These are phyloP conservation scores for Coniferiporia sulphurascens DNA, from an alignment of 1,284 basidiomycete genomes.

Conservation along the genomic window DNA sequence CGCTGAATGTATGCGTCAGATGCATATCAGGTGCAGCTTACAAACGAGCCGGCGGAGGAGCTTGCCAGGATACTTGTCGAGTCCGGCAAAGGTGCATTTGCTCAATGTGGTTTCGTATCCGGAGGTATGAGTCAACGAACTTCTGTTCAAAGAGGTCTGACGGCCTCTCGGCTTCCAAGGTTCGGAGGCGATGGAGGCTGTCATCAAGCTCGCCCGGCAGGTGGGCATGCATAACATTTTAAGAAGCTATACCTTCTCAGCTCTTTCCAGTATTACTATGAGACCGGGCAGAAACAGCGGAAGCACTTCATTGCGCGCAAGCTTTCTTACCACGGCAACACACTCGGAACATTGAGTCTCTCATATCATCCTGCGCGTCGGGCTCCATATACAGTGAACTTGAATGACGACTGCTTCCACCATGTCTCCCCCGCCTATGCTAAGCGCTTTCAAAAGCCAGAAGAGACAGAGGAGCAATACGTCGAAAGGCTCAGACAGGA, in stretches of 20 bases:
- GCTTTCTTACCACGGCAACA: constrained; percentile 83
- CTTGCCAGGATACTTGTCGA: constrained; percentile 60
- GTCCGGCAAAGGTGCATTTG: constrained; percentile 68
- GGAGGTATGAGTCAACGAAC: constrained; percentile 46
- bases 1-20: constrained; percentile 38
- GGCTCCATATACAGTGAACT: constrained; percentile 58
- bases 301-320: constrained; percentile 76
- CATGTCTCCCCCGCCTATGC: constrained; percentile 86
- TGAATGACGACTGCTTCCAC: constrained; percentile 63
- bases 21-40: constrained; percentile 78
- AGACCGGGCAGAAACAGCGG: constrained; percentile 63
- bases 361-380: constrained; percentile 62
- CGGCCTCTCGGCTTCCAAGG: constrained; percentile 37
- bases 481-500: constrained; percentile 71
- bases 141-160: neutral
- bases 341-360: constrained; percentile 63
- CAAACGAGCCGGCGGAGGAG: constrained; percentile 72
- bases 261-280: constrained; percentile 54
- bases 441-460: constrained; percentile 61
- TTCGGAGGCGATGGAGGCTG: constrained; percentile 81
- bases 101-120: constrained; percentile 60
- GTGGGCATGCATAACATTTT: constrained; percentile 29
- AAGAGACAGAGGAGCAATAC: constrained; percentile 74
- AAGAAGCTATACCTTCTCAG: neutral
- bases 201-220: constrained; percentile 75